These are phyloP conservation scores for Wallacemonas sp. DNA, from an alignment of 208 protist genomes.

Conservation along the genomic window DNA sequence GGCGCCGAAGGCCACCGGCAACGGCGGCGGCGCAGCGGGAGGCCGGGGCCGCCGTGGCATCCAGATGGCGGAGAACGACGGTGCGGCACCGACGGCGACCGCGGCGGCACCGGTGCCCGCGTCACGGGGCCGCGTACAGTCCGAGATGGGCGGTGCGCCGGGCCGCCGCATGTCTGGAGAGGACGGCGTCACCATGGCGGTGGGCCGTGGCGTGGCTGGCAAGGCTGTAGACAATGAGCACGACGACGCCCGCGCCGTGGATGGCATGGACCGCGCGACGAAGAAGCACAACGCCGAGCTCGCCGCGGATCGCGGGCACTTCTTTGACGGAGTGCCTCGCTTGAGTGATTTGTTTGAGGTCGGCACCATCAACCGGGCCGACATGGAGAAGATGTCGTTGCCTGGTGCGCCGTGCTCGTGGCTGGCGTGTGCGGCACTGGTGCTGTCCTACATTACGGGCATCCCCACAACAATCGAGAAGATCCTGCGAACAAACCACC, in stretches of 20 bases:
- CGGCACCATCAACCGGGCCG: constrained; percentile 23
- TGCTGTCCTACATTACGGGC: constrained; percentile 72
- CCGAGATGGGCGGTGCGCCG: not conserved
- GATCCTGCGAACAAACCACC: constrained; percentile 76
- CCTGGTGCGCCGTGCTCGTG: constrained; percentile 72
- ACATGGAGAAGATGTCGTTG: constrained; percentile 42
- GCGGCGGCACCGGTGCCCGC: constrained; percentile 5
- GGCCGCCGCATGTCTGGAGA: not conserved
- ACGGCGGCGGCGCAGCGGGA: not conserved
- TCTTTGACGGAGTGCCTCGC: constrained; percentile 54
- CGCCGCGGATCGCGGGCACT: constrained; percentile 43
- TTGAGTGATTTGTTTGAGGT: constrained; percentile 30
- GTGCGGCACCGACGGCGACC: not conserved
- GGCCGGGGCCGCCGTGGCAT: not conserved
- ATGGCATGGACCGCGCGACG: constrained; percentile 21
- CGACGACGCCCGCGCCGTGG: constrained; percentile 26
- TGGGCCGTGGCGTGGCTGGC: not conserved
- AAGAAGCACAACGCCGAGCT: constrained; percentile 31
- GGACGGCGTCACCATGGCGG: constrained; percentile 1
- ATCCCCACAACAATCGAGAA: constrained; percentile 74
- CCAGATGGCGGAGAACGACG: not conserved
- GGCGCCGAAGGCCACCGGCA: not conserved
- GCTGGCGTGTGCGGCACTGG: constrained; percentile 73
- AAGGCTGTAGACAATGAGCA: constrained; percentile 6
- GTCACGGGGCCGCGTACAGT: not conserved